Base-by-base conservation (phyloP, 257 asterid species). In the Solanum sparsipilum region DNA sequence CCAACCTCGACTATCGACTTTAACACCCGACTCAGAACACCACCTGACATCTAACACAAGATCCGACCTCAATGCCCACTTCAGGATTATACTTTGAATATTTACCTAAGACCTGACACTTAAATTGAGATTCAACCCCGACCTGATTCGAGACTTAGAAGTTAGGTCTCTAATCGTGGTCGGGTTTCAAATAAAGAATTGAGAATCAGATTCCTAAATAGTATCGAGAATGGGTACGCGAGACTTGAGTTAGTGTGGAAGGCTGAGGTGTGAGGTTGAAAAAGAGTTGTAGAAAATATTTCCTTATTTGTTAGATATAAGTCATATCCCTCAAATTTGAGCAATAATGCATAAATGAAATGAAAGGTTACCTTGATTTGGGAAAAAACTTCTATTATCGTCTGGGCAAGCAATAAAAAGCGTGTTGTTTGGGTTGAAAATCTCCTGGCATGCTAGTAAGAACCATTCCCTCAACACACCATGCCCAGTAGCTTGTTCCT, bases 401-500 rank as follows among this genome's bases (percentile, higher is more conserved):
- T 92, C 92, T 13, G 98, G 94, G 88, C 98, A 97, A 85, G 99
- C 93, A 60, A 94, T 91, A 89, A 93, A 97, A 76, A 96, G 96
- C 13, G 98, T 91, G 86, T 96, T 94, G 87, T 94, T 95, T 88
- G 98, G 98, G 90, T 94, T 56, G 90, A 97, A 97, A 44, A 96
- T 91, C 52, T 93, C 98, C 82, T 93, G 98, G 88, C 95, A 96
- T 70, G 93, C 98, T 93, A 95, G 91, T 90, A 93, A 89, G 92
- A 97, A 95, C 98, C 99, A 97, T 90, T 93, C 99, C 70, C 99
- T 92, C 87, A 97, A 92, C n/a, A 97, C 98, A 83, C 99, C 99
- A 60, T 96, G 98, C 16, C 99, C 99, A 9, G 98, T 93, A 84
- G 98, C 99, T 88, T 97, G 97, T 92, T 96, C 98, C 65, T 97